Evolutionary conservation across 164 flowering plant species (phyloP).

Genomic region (Nymphaea colorata): DNA sequence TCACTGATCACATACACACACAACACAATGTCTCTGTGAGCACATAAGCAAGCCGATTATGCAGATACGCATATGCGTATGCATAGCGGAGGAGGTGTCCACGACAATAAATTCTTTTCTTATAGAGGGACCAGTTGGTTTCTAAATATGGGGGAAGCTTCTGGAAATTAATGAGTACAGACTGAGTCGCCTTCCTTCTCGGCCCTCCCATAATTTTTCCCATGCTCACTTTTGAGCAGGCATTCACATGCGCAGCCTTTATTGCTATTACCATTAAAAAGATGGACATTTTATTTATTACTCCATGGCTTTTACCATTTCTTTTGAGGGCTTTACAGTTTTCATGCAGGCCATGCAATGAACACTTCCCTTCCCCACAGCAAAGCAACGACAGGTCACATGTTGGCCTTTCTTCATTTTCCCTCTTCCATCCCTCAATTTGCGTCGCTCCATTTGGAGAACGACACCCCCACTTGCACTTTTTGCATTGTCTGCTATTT

Average conservation of each 20-base stretch:
- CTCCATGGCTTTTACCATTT: not conserved
- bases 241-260: not conserved
- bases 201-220: not conserved
- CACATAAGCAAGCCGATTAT: too few species aligned
- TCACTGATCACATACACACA: too few species aligned
- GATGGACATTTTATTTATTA: not conserved
- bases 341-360: not conserved
- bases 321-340: not conserved
- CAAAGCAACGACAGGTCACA: not conserved
- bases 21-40: too few species aligned
- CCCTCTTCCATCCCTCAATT: not conserved
- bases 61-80: too few species aligned
- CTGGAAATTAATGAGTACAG: not conserved
- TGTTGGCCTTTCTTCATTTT: not conserved
- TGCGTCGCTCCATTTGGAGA: too few species aligned
- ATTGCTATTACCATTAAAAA: not conserved
- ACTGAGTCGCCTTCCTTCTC: not conserved
- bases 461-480: too few species aligned
- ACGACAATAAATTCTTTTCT: not conserved
- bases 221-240: not conserved
- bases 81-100: not conserved
- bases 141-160: not conserved
- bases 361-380: not conserved
- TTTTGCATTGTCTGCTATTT: too few species aligned
- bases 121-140: not conserved